Percentiles rank a stretch among this genome's conserved stretches.
These are phyloP conservation scores for Ophiostoma novo-ulmi DNA, from an alignment of 2,329 filamentous ascomycete species.

Conservation along the genomic window DNA sequence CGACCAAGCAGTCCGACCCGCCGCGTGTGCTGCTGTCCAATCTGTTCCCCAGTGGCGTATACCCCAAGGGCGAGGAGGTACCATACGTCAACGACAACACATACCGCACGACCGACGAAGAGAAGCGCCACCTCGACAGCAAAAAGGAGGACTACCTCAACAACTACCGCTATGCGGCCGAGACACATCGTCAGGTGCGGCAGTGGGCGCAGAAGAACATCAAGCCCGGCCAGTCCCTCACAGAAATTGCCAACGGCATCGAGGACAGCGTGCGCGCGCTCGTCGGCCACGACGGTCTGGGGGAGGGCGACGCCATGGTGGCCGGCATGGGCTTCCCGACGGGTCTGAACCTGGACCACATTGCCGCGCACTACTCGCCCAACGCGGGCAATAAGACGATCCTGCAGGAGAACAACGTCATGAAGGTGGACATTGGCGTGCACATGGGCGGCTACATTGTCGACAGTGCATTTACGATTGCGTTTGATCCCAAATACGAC, in stretches of 20 bases:
- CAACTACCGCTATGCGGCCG: slow-evolving; percentile 73
- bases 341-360: slow-evolving; percentile 75
- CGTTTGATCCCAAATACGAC: slow-evolving; percentile 70
- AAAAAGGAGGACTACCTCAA: slow-evolving; percentile 71
- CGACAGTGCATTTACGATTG: slow-evolving; percentile 74
- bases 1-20: slow-evolving; percentile 69
- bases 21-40: slow-evolving; percentile 68
- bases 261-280: slow-evolving; percentile 72
- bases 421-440: slow-evolving; percentile 79
- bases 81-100: slow-evolving; percentile 73
- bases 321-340: slow-evolving; percentile 81
- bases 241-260: slow-evolving; percentile 75
- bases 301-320: slow-evolving; percentile 69
- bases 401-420: slow-evolving; percentile 66
- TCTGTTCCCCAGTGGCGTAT: slow-evolving; percentile 66
- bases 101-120: slow-evolving; percentile 75
- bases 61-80: slow-evolving; percentile 71
- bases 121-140: slow-evolving; percentile 77
- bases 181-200: slow-evolving; percentile 74
- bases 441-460: slow-evolving; percentile 77
- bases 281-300: slow-evolving; percentile 67
- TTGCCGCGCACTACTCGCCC: slow-evolving; percentile 76
- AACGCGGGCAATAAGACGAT: slow-evolving; percentile 78
- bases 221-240: slow-evolving; percentile 70
- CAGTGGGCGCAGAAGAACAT: slow-evolving; percentile 76